A percentile compares a stretch with the other conserved stretches of the same genome.
These are phyloP conservation scores for Setomelanomma holmii DNA, from an alignment of 2,329 filamentous ascomycete genomes.

Conservation along the genomic window DNA sequence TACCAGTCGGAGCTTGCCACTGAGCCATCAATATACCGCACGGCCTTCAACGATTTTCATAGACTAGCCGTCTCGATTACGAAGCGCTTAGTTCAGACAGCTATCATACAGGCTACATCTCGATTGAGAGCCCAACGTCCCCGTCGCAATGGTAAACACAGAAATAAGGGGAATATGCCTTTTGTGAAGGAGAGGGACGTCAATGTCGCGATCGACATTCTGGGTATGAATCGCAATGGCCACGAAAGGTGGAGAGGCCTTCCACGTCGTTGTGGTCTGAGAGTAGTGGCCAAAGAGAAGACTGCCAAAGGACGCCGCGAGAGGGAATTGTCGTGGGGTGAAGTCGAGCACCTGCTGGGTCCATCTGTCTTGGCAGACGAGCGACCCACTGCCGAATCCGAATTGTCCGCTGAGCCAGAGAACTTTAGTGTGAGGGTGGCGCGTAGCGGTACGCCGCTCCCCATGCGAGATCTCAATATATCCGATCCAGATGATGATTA, in stretches of 20 bases:
- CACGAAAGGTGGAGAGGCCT: slow-evolving; percentile 60
- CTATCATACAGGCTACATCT: slow-evolving; percentile 74
- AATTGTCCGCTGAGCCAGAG: slow-evolving; percentile 17
- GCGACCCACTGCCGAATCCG: slow-evolving; percentile 38
- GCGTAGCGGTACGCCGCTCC: slow-evolving; percentile 38
- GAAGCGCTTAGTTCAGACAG: slow-evolving; percentile 71
- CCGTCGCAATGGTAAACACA: slow-evolving; percentile 7
- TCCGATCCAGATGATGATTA: slow-evolving; percentile 16
- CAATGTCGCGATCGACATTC: slow-evolving; percentile 59
- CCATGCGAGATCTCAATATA: slow-evolving; percentile 17
- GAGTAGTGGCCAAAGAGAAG: slow-evolving; percentile 51
- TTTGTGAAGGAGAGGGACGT: slow-evolving; percentile 60
- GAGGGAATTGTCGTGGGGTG: slow-evolving; percentile 54
- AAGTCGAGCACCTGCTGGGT: slow-evolving; percentile 40
- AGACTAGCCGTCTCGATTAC: slow-evolving; percentile 72
- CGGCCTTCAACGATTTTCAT: slow-evolving; percentile 78
- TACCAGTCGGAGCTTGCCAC: slow-evolving; percentile 28
- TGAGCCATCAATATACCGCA: slow-evolving; percentile 74
- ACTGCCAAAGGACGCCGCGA: slow-evolving; percentile 21
- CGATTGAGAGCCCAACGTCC: slow-evolving; percentile 63
- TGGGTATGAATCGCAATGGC: slow-evolving; percentile 58
- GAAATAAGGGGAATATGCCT: slow-evolving; percentile 36
- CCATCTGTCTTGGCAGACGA: slow-evolving; percentile 24
- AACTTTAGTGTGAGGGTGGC: slow-evolving; percentile 28
- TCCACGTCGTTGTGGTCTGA: slow-evolving; percentile 60